phyloP scores from a whole-genome alignment of 2,329 filamentous ascomycete species.

The Aureobasidium sp. region DNA sequence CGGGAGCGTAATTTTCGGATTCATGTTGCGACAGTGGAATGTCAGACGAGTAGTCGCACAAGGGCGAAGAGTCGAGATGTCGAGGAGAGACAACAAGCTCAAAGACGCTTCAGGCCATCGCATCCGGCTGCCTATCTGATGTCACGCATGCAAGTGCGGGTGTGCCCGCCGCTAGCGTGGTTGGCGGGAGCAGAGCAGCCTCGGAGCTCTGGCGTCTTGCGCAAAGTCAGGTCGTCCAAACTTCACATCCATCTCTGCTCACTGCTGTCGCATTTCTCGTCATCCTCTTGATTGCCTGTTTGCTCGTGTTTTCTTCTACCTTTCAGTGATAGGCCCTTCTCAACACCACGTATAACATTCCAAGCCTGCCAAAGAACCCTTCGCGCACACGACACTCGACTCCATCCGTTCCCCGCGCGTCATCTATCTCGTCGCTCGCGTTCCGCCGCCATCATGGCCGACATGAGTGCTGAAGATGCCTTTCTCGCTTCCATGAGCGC shows the following conservation, averaged over 20 bases:
- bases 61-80: neutral
- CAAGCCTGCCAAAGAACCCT: neutral
- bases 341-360: neutral
- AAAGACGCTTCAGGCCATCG: neutral
- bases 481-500: constrained; percentile 31
- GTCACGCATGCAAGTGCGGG: neutral
- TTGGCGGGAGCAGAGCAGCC: neutral
- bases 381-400: neutral
- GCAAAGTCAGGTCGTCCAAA: neutral
- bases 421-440: neutral
- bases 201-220: neutral
- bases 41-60: neutral
- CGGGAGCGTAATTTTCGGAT: constrained; percentile 51
- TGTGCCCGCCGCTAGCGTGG: neutral
- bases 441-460: constrained; percentile 2
- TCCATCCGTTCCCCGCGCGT: neutral
- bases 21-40: constrained; percentile 33
- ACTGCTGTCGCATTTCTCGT: neutral
- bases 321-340: no score
- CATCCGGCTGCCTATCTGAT: neutral
- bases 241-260: neutral
- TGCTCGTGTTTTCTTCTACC: neutral
- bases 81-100: neutral
- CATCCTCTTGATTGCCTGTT: neutral
- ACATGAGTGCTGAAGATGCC: constrained; percentile 28